Conservation (phyloP, 805 yeast genomes). For the Pichia cabralensis region DNA sequence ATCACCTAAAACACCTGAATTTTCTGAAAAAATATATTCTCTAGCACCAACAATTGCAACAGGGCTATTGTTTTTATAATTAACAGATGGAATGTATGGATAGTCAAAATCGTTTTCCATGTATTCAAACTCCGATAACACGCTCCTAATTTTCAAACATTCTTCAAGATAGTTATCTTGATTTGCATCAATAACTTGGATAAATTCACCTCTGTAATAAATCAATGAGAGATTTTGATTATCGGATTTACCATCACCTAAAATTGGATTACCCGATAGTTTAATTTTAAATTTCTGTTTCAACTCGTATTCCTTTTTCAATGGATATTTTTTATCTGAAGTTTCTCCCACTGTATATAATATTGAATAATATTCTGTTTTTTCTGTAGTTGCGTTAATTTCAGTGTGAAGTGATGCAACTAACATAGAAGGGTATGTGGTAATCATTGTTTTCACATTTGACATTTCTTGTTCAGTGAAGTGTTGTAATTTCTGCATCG, state of each 20-base stretch:
- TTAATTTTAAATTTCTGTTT: constrained; percentile 50
- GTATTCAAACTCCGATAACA: constrained; percentile 76
- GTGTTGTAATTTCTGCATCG: constrained; percentile 76
- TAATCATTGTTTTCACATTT: constrained; percentile 56
- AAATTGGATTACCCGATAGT: constrained; percentile 86
- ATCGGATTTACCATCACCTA: constrained; percentile 95
- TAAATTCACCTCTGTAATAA: constrained; percentile 87
- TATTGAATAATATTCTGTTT: constrained; percentile 48
- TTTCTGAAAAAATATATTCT: constrained; percentile 89
- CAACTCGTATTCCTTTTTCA: constrained; percentile 21
- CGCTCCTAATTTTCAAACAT: constrained; percentile 81
- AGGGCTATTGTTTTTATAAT: constrained; percentile 34
- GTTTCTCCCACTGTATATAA: constrained; percentile 50
- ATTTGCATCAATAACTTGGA: constrained; percentile 92
- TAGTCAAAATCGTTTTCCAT: constrained; percentile 45
- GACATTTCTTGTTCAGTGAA: constrained; percentile 57
- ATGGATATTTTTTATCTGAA: constrained; percentile 34
- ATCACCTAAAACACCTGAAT: constrained; percentile 87
- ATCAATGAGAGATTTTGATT: constrained; percentile 85
- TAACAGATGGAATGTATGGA: constrained; percentile 47
- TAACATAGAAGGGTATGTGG: constrained; percentile 59
- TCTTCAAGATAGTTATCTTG: constrained; percentile 95
- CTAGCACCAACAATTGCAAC: constrained; percentile 94
- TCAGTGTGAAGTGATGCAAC: constrained; percentile 48
- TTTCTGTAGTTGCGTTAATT: constrained; percentile 31